Base-by-base conservation (phyloP, 75 land plant species). In the Isoetes taiwanensis region DNA sequence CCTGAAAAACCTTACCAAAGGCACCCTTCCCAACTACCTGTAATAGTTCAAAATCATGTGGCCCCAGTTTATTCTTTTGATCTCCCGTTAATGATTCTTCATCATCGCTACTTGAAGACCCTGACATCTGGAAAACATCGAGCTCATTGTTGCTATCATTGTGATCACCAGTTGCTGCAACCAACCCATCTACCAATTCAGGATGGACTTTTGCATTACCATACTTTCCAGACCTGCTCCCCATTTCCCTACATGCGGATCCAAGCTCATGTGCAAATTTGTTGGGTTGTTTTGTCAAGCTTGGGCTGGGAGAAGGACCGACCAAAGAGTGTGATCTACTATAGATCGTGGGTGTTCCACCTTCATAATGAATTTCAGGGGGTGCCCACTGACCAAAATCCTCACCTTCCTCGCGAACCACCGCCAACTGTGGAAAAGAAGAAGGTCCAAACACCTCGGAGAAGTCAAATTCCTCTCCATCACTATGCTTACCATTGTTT, bases 251-350 rank as follows among this genome's bases (percentile, higher is more conserved):
- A n/a, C n/a, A n/a, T n/a, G n/a, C n/a, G n/a, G n/a, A n/a, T n/a
- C n/a, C n/a, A n/a, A n/a, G n/a, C n/a, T n/a, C n/a, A n/a, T n/a
- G n/a, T n/a, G n/a, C n/a, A n/a, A 74, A 75, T 54, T 64, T 74
- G 65, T 76, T 66, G 28, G 64, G 69, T 52, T 66, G 72, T 64
- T 78, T 48, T 25, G 76, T 42, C 17, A 77, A 61, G 20, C 66
- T 65, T 10, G 73, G 61, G 48, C 65, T 63, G 30, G 80, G 34
- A 0, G 85, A 67, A 1, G 94, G 97, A 1, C 97, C 97, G 16
- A 86, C 94, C 52, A 90, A 43, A 20, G 97, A 90, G 58, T 90
- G 97, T 33, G 97, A 86, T 3, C 97, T 84, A 37, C 38, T 72
- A 39, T 38, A 41, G 17, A 90, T 70, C 27, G 60, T 74, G 20